Conservation (phyloP, 441 rosid genomes). For the Mallotus repandus region DNA sequence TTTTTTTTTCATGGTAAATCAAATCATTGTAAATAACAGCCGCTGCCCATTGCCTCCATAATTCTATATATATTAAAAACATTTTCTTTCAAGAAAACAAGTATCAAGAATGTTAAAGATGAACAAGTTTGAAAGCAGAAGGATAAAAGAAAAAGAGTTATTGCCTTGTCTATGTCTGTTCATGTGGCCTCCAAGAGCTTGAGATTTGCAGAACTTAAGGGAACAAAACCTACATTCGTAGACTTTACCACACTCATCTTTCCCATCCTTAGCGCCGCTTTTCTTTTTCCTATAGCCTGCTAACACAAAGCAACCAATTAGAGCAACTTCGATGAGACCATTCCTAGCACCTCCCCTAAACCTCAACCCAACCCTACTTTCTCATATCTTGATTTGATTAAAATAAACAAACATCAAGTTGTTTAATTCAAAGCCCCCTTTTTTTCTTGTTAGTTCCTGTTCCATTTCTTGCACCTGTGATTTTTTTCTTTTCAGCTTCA, state of each 20-base stretch:
- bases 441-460: background rate
- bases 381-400: conserved; percentile 6
- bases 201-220: conserved; percentile 99
- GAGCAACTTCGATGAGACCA: conserved; percentile 40
- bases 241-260: conserved; percentile 81
- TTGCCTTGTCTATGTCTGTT: conserved; percentile 98
- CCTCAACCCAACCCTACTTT: conserved; percentile 31
- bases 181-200: conserved; percentile 99
- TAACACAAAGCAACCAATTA: conserved; percentile 26
- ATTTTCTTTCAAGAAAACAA: background rate
- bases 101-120: too few species aligned
- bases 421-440: background rate
- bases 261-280: conserved; percentile 70
- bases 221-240: conserved; percentile 99
- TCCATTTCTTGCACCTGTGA: background rate
- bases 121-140: background rate
- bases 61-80: too few species aligned
- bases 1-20: conserved; percentile 12
- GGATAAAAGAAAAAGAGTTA: conserved; percentile 5
- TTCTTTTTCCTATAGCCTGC: conserved; percentile 56
- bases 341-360: conserved; percentile 29
- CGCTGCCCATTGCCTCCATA: background rate
- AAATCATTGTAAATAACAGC: conserved; percentile 17
- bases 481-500: conserved; percentile 8
- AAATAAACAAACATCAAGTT: background rate